Conservation (phyloP, 2,329 filamentous ascomycete genomes). For the Hymenoscyphus repandus region DNA sequence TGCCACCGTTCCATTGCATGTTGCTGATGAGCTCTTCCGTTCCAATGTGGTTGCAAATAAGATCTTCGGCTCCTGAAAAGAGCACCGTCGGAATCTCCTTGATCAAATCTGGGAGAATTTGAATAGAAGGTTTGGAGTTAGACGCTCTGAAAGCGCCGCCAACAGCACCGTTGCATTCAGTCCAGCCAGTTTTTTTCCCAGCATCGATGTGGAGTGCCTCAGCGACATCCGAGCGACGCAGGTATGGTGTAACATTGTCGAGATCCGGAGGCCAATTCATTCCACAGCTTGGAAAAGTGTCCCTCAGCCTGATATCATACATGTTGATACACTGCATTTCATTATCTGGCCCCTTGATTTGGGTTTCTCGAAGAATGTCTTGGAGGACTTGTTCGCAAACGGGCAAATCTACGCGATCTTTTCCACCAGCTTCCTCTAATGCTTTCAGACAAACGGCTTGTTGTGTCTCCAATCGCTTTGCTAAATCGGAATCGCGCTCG, state of each 20-base stretch:
- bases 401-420: slow-evolving; percentile 59
- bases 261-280: slow-evolving; percentile 98
- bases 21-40: slow-evolving; percentile 88
- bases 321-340: slow-evolving; percentile 74
- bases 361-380: slow-evolving; percentile 63
- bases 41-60: slow-evolving; percentile 96
- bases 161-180: slow-evolving; percentile 81
- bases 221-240: slow-evolving; percentile 74
- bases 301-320: slow-evolving; percentile 88
- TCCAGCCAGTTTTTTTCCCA: slow-evolving; percentile 83
- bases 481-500: slow-evolving; percentile 57
- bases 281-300: slow-evolving; percentile 77
- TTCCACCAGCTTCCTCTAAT: slow-evolving; percentile 52
- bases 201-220: slow-evolving; percentile 75
- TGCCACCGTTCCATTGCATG: slow-evolving; percentile 86
- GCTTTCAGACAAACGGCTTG: slow-evolving; percentile 62
- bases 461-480: slow-evolving; percentile 61
- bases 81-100: slow-evolving; percentile 73
- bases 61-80: slow-evolving; percentile 88
- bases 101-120: slow-evolving; percentile 73
- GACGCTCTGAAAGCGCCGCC: slow-evolving; percentile 62
- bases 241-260: slow-evolving; percentile 69
- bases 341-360: slow-evolving; percentile 46
- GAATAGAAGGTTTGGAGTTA: slow-evolving; percentile 67
- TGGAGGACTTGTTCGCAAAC: slow-evolving; percentile 75